Conservation (phyloP, 495 filamentous ascomycete species). For the Aspergillus wentii region DNA sequence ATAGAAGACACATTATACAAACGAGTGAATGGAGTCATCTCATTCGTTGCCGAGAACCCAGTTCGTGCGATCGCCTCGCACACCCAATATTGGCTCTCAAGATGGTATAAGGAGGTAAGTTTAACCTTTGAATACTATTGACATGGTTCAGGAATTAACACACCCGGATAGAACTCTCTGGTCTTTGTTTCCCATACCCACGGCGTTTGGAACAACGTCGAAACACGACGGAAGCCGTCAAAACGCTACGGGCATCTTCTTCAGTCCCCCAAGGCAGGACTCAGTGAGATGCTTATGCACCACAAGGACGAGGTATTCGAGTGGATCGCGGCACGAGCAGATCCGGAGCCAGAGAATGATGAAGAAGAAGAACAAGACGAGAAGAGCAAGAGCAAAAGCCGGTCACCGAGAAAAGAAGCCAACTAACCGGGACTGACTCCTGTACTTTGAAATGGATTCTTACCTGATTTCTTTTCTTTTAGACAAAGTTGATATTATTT, state of each 20-base stretch:
- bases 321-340: conserved; percentile 48
- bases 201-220: conserved; percentile 59
- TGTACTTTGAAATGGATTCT: too few relatives aligned
- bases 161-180: conserved; percentile 47
- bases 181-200: conserved; percentile 72
- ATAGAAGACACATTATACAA: conserved; percentile 39
- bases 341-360: conserved; percentile 21
- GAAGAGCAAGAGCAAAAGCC: conserved; percentile 10
- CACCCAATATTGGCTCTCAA: conserved; percentile 56
- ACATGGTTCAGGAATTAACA: background rate
- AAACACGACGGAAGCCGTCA: conserved; percentile 51
- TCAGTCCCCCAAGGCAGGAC: conserved; percentile 43
- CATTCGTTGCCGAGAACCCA: conserved; percentile 41
- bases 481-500: too few relatives aligned
- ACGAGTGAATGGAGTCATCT: conserved; percentile 55
- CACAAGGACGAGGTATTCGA: conserved; percentile 53
- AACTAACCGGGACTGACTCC: too few relatives aligned
- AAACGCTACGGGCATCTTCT: conserved; percentile 66
- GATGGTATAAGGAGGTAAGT: conserved; percentile 63
- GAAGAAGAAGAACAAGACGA: conserved; percentile 19
- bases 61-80: conserved; percentile 59
- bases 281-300: conserved; percentile 60
- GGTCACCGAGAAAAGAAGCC: conserved; percentile 15
- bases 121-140: background rate
- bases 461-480: too few relatives aligned